These are phyloP conservation scores for Pichia sp. DNA, from an alignment of 1,139 yeast genomes.

Conservation along the genomic window DNA sequence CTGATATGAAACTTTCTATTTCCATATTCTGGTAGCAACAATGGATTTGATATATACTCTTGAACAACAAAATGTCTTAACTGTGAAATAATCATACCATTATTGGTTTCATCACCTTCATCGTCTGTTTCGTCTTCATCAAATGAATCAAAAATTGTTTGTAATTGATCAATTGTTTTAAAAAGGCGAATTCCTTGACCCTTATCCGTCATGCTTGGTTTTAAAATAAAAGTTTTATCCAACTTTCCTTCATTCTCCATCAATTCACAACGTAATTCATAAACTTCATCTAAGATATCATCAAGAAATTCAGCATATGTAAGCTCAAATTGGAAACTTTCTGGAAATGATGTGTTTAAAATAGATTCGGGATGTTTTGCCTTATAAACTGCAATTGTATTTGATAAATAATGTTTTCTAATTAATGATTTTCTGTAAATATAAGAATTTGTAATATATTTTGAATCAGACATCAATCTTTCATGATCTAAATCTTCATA, in stretches of 20 bases:
- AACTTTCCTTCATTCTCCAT: conserved; percentile 40
- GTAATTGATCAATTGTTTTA: conserved; percentile 70
- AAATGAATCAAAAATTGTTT: conserved; percentile 74
- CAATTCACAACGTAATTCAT: conserved; percentile 76
- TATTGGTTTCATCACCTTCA: conserved; percentile 35
- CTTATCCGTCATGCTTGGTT: conserved; percentile 95
- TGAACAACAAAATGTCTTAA: conserved; percentile 88
- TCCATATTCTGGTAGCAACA: conserved; percentile 55
- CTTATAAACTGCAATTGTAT: conserved; percentile 65
- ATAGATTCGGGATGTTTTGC: conserved; percentile 71
- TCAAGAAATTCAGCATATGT: conserved; percentile 95
- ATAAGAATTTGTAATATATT: conserved; percentile 72
- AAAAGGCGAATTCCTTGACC: conserved; percentile 93
- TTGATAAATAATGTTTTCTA: conserved; percentile 80
- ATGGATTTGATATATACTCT: conserved; percentile 62
- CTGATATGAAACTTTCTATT: conserved; percentile 83
- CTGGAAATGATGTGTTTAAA: conserved; percentile 59
- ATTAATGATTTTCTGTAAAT: conserved; percentile 83
- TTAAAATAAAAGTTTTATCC: conserved; percentile 69
- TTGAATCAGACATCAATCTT: conserved; percentile 33
- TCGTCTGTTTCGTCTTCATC: conserved; percentile 63
- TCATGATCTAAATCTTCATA: conserved; percentile 87
- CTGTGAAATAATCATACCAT: conserved; percentile 76
- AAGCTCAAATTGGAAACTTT: conserved; percentile 74
- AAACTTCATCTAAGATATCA: conserved; percentile 86